Evolutionary conservation across 2,329 filamentous ascomycete species (phyloP).

Genomic region (Zymoseptoria pseudotritici): DNA sequence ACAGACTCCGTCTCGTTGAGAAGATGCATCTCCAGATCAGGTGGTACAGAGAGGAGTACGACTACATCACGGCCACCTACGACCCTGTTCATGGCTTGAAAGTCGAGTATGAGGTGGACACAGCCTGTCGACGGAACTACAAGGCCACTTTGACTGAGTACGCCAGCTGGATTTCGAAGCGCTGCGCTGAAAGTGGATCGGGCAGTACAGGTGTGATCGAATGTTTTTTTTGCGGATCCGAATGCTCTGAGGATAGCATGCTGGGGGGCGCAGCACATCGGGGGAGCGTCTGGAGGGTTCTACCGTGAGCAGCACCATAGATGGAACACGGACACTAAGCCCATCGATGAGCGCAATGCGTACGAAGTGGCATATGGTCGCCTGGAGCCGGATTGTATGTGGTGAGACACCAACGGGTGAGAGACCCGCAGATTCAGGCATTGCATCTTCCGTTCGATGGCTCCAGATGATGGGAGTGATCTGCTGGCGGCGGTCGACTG

Average conservation of each 20-base stretch:
- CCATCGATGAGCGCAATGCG: not conserved
- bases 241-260: not conserved
- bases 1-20: not conserved
- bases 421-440: not conserved
- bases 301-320: not conserved
- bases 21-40: not conserved
- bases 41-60: not conserved
- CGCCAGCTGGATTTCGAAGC: not conserved
- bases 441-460: not conserved
- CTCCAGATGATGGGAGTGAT: no score
- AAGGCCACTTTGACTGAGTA: not conserved
- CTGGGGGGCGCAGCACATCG: not conserved
- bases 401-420: not conserved
- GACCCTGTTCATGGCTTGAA: not conserved
- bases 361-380: not conserved
- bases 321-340: not conserved
- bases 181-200: not conserved
- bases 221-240: not conserved
- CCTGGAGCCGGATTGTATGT: not conserved
- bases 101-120: not conserved
- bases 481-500: no score
- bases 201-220: constrained; percentile 3
- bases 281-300: not conserved
- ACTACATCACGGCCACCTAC: not conserved
- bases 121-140: not conserved